Evolutionary conservation across 2,329 filamentous ascomycete genomes (phyloP), one percentile per base, ranked within the genome.

Genomic region (Pochonia chlamydosporia): DNA sequence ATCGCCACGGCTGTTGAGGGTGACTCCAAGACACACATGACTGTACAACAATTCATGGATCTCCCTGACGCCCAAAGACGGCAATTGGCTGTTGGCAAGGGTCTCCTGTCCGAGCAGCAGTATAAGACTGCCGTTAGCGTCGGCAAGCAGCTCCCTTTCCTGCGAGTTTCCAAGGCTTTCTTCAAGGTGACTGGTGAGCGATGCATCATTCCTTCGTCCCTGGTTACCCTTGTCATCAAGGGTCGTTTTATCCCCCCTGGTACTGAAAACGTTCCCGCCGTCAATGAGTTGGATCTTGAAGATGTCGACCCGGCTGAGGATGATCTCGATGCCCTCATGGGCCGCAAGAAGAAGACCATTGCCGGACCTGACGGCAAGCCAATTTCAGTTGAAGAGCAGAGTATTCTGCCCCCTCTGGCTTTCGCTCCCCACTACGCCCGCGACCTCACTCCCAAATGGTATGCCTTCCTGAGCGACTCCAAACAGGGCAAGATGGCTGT

Each of bases 111-210:
- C 4, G 84, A 89, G 55, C 68, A 79, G 50, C 82, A 96, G 65
- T 96, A 96, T 68, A 73, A 81, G 53, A 78, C 84, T 36, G 87
- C 86, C 31, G 75, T 96, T 50, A 69, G 70, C 40, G 85, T 96
- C 25, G 91, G 90, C 24, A 82, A 82, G 57, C 89, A 96, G 68
- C 76, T 99, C 24, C 93, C 93, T 2, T 80, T 82, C 53, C 76
- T 99, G 47, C 80, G 87, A 49, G 82, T 99, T 10, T 89, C 89
- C 61, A 95, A 90, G 71, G 89, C 90, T 7, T 99, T 96, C 70
- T 99, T 99, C 82, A 99, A 99, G 75, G 95, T 99, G 40, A 85
- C 89, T 44, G 93, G 93, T 62, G 95, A 99, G 70, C 88, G 87
- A 55, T 87, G 85, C 65, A 89, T 99, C 61, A 95, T 92, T 26